Evolutionary conservation across 306 rosid species (phyloP).

Genomic region (Citrullus mucosospermus): DNA sequence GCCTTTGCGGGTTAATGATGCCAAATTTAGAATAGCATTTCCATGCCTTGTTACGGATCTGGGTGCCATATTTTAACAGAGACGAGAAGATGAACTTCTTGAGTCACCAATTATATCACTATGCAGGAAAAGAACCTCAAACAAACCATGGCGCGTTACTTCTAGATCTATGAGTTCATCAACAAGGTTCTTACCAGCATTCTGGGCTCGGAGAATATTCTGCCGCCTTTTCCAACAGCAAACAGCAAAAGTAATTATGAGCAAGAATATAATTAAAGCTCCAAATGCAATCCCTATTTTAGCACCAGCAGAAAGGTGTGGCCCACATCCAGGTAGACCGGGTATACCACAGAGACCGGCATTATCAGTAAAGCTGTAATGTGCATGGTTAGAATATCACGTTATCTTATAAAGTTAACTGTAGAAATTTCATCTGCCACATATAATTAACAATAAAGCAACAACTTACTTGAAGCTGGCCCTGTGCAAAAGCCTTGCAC

Average conservation of each 20-base stretch:
- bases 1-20: background rate
- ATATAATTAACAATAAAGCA: background rate
- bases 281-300: slow-evolving; percentile 74
- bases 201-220: slow-evolving; percentile 61
- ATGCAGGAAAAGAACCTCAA: background rate
- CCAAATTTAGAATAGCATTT: background rate
- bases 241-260: slow-evolving; percentile 41
- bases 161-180: background rate
- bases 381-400: slow-evolving; percentile 2
- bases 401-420: background rate
- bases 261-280: slow-evolving; percentile 26
- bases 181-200: slow-evolving; percentile 45
- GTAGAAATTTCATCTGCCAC: background rate
- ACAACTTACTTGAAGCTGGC: slow-evolving; percentile 92
- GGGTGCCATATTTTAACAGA: background rate
- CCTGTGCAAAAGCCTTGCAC: slow-evolving; percentile 85
- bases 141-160: background rate
- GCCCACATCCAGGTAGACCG: slow-evolving; percentile 67
- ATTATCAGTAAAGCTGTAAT: slow-evolving; percentile 88
- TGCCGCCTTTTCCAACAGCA: slow-evolving; percentile 90
- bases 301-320: slow-evolving; percentile 56
- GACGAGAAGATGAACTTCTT: background rate
- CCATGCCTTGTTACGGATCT: background rate
- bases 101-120: background rate
- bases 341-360: slow-evolving; percentile 86